Evolutionary conservation across 208 protist species (phyloP).

Genomic region (Acanthamoeba quina): DNA sequence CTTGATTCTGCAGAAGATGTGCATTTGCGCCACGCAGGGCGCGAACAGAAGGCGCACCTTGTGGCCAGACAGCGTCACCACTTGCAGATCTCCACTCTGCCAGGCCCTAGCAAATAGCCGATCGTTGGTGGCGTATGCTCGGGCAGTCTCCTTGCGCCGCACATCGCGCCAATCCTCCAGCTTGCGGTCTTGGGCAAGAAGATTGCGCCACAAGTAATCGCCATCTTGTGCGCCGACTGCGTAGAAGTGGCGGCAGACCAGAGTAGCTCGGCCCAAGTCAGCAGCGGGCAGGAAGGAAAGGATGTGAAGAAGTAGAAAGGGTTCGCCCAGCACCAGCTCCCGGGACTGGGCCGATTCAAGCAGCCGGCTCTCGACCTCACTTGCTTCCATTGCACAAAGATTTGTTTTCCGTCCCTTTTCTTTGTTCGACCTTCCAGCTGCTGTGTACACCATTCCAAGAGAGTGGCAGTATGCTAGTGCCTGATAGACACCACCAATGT

Average conservation of each 20-base stretch:
- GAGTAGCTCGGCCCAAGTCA: constrained; percentile 4
- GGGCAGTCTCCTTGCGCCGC: not conserved
- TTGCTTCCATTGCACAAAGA: not conserved
- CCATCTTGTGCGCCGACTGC: not conserved
- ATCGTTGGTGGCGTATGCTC: not conserved
- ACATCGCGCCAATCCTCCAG: not conserved
- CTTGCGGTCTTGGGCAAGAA: not conserved
- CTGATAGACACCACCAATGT: too few relatives aligned
- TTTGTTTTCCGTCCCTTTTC: not conserved
- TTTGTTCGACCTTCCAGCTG: not conserved
- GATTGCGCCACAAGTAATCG: not conserved
- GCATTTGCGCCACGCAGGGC: not conserved
- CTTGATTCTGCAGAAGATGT: not conserved
- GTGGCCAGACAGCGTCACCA: constrained; percentile 2
- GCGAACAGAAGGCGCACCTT: not conserved
- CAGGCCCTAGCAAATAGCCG: not conserved
- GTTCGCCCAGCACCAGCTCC: not conserved
- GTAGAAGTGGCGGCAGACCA: constrained; percentile 23
- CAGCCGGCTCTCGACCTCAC: not conserved
- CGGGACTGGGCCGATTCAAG: not conserved
- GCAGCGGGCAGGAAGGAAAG: not conserved
- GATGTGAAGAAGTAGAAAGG: constrained; percentile 31
- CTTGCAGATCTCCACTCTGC: constrained; percentile 2
- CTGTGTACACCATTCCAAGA: too few relatives aligned
- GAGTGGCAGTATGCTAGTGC: too few relatives aligned